These are phyloP conservation scores for Tuber brumale DNA, from an alignment of 495 filamentous ascomycete species.

Conservation along the genomic window DNA sequence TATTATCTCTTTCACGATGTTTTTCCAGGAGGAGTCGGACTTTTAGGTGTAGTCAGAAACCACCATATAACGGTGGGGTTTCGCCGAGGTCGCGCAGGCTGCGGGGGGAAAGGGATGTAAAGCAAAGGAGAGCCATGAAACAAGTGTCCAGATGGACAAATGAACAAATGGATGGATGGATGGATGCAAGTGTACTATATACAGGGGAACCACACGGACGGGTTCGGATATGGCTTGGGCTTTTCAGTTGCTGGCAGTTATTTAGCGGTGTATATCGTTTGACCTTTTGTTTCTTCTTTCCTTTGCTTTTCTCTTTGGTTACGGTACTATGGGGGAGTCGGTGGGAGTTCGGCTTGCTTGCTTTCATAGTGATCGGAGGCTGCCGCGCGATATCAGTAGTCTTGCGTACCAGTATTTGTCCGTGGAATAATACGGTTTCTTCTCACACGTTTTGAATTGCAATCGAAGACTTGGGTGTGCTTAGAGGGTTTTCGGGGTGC, in stretches of 20 bases:
- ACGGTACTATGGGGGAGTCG: neutral
- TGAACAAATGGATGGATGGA: neutral
- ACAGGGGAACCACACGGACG: neutral
- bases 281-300: neutral
- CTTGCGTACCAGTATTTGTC: neutral
- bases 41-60: conserved; percentile 47
- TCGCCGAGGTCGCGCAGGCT: neutral
- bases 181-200: neutral
- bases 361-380: neutral
- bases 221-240: neutral
- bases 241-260: neutral
- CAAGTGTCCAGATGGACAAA: neutral
- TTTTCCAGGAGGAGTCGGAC: conserved; percentile 94
- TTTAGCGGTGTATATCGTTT: neutral
- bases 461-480: neutral
- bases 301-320: neutral
- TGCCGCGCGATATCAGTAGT: neutral
- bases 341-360: neutral
- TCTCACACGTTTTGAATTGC: neutral
- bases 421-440: neutral
- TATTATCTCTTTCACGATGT: conserved; percentile 94
- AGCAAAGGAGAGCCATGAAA: neutral
- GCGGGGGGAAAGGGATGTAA: neutral
- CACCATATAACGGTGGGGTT: conserved; percentile 35
- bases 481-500: neutral